A percentile compares a stretch with the other conserved stretches of the same genome.
Conservation (phyloP, 805 yeast genomes). For the Candida nanaspora region DNA sequence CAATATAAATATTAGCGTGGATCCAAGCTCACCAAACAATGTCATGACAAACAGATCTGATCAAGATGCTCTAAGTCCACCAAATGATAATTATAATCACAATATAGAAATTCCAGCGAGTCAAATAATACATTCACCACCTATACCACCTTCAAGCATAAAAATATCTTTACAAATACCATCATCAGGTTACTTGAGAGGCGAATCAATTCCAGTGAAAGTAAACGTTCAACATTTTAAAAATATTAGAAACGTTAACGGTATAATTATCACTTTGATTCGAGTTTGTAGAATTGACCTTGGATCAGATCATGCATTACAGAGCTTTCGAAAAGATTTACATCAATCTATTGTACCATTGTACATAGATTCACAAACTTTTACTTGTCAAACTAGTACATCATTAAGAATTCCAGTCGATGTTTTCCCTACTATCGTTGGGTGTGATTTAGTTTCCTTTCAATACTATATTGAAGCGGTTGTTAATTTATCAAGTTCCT, state of each 20-base stretch:
- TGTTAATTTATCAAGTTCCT: constrained; percentile 67
- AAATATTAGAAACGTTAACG: constrained; percentile 59
- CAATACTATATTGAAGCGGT: constrained; percentile 81
- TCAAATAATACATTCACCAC: neutral
- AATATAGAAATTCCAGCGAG: too few relatives aligned
- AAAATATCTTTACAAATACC: constrained; percentile 40
- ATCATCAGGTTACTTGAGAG: constrained; percentile 66
- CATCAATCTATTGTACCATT: constrained; percentile 73
- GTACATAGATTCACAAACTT: constrained; percentile 62
- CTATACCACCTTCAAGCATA: constrained; percentile 15
- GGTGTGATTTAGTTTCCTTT: constrained; percentile 65
- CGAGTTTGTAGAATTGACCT: constrained; percentile 67
- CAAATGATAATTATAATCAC: too few relatives aligned
- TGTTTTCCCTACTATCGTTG: constrained; percentile 75
- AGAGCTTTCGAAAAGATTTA: constrained; percentile 77
- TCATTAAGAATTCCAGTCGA: constrained; percentile 73
- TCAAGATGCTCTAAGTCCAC: too few relatives aligned
- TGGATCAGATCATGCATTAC: constrained; percentile 52
- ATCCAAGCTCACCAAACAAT: too few relatives aligned
- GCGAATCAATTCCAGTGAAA: constrained; percentile 72
- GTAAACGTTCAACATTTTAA: constrained; percentile 63
- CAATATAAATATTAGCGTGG: neutral
- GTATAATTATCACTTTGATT: constrained; percentile 72
- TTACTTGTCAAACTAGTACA: constrained; percentile 51
- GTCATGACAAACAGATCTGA: too few relatives aligned